phyloP scores from a whole-genome alignment of 805 yeast genomes.

The Candida nemodendra region DNA sequence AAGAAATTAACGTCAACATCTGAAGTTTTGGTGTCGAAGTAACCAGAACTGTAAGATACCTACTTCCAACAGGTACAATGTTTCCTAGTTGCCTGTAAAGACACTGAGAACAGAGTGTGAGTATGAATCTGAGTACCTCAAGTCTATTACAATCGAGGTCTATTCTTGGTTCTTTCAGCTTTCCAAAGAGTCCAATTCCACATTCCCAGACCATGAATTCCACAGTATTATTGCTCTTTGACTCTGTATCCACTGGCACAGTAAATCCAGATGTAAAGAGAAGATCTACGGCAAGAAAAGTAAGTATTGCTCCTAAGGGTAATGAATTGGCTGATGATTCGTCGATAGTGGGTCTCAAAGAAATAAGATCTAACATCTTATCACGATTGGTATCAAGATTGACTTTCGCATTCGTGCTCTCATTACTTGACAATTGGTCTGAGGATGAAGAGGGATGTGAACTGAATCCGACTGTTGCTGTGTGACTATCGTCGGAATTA shows the following conservation, averaged over 20 bases:
- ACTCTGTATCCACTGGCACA: constrained; percentile 25
- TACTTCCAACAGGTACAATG: constrained; percentile 53
- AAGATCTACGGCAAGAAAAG: constrained; percentile 42
- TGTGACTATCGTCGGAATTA: constrained; percentile 12
- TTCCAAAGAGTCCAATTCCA: constrained; percentile 57
- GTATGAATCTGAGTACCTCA: constrained; percentile 61
- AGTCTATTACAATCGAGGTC: constrained; percentile 61
- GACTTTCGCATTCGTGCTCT: constrained; percentile 18
- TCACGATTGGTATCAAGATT: constrained; percentile 12
- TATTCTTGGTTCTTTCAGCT: constrained; percentile 33
- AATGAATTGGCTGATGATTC: constrained; percentile 10
- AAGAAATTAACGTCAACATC: constrained; percentile 55
- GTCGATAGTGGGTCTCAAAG: constrained; percentile 16
- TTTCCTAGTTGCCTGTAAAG: constrained; percentile 48
- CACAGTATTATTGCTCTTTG: constrained; percentile 24
- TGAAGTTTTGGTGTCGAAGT: constrained; percentile 48
- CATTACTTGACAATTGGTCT: constrained; percentile 19
- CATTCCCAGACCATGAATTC: constrained; percentile 69
- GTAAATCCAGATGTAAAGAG: constrained; percentile 61
- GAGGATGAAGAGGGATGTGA: constrained; percentile 22
- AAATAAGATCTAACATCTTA: constrained; percentile 13
- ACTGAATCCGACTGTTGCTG: constrained; percentile 26
- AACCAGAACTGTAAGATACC: constrained; percentile 56
- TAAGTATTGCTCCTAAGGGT: constrained; percentile 39
- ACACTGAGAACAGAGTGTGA: constrained; percentile 59